Base-by-base conservation (phyloP, 257 asterid genomes). In the Knoxia roxburghii region DNA sequence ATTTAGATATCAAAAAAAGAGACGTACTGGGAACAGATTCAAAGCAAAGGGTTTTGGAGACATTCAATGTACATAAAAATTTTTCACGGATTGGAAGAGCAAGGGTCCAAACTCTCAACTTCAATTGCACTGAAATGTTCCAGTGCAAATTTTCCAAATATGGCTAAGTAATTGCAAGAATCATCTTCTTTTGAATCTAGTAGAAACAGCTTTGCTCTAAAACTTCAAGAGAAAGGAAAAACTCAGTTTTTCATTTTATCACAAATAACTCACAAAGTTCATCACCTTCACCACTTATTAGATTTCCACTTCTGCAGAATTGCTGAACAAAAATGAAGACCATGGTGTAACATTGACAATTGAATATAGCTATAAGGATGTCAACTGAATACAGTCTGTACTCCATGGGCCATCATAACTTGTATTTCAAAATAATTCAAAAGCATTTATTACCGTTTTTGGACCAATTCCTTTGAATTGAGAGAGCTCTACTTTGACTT, bases 381-480 rank as follows among this genome's bases (percentile, higher is more conserved):
- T 5, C 7, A 29, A 41, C 26, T 68, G 1, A 48, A 50, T 50
- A 26, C 45, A 56, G 29, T 30, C 1, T 7, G 20, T 37, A 21
- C 3, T 18, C 37, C 30, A 26, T 29, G 39, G 53, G 7, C 8
- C 2, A 5, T 57, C 27, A 12, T n/a, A 52, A 67, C 30, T 12
- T 32, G 14, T 21, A 45, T 6, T 1, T 23, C 12, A 6, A 20
- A 12, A 4, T 30, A 50, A 20, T 35, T 10, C 11, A 62, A 71
- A 26, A 48, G 65, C 30, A 13, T 27, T 29, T 61, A 50, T 67
- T 85, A 91, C 96, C 77, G 96, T 91, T 72, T 91, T 91, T 55
- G 98, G 98, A 21, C 96, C 96, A 41, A 91, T 86, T 72, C 98
- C 98, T 81, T 83, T 85, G 62, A 89, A 81, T 65, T 75, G 73